Base-by-base conservation (phyloP, 306 rosid genomes). In the Castanea sativa region DNA sequence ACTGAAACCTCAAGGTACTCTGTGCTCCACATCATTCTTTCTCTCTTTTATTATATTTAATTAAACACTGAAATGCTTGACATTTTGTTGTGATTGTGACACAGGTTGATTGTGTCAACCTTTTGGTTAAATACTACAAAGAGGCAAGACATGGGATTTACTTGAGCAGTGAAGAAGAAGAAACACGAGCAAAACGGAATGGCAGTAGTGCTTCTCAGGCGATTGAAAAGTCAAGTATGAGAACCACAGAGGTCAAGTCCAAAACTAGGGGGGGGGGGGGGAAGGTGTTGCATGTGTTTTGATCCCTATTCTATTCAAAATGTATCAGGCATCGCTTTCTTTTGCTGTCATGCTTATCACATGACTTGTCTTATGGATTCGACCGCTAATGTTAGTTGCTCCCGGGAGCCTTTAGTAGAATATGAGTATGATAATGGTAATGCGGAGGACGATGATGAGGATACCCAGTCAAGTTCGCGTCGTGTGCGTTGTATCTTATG, bases 271-370 rank as follows among this genome's bases (percentile, higher is more conserved):
- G 23, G 89, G 83, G 99, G 99, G 70, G 98, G 98, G n/a, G 92
- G 93, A 83, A 88, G 99, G 85, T 95, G 99, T 83, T 95, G 99
- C 87, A 93, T 95, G 80, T 95, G 99, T 87, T 95, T 95, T 71
- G 95, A 95, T 57, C 99, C 94, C 33, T 91, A 93, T 81, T 88
- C 91, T 7, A 90, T 95, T 76, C 98, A 88, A 74, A 88, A 85
- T 80, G 88, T 93, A 68, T 91, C 97, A 0, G 93, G 93, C 80
- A 79, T 93, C 55, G 91, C 83, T 77, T 95, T 95, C 97, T 93
- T 95, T 84, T 88, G 91, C 73, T 86, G 89, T 67, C 91, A 86
- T 76, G 88, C 89, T 30, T 88, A 88, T 73, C 89, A 88, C 63
- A 78, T 65, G 58, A 81, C 85, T 49, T 95, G 99, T 86, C 97